Conservation (phyloP, 2,329 filamentous ascomycete genomes). For the Penicillium sp. region DNA sequence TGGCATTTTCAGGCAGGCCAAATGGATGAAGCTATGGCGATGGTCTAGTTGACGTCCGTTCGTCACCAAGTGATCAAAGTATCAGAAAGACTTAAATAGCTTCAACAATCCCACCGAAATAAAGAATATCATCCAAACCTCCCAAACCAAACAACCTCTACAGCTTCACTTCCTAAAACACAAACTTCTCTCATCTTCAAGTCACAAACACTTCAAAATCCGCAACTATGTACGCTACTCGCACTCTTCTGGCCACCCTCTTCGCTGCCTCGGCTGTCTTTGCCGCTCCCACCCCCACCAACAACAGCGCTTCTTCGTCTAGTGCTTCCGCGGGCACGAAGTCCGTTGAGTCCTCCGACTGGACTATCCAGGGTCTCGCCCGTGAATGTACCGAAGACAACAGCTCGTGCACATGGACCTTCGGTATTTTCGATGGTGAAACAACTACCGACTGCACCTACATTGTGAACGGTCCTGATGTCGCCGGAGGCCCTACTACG, state of each 20-base stretch:
- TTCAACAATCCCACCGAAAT: background rate
- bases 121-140: background rate
- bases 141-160: background rate
- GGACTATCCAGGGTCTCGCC: conserved; percentile 1
- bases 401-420: conserved; percentile 6
- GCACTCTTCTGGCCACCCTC: conserved; percentile 2
- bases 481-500: conserved; percentile 1
- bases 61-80: background rate
- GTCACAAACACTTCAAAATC: background rate
- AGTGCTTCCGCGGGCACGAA: background rate
- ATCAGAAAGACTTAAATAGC: conserved; percentile 3
- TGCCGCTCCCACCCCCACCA: background rate
- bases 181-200: background rate
- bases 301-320: background rate
- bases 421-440: conserved; percentile 4
- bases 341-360: background rate
- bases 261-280: conserved; percentile 4
- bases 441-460: conserved; percentile 1
- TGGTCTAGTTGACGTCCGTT: too few species aligned
- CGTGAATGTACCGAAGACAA: conserved; percentile 3
- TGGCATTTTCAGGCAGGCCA: background rate
- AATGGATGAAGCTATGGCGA: background rate
- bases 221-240: conserved; percentile 2
- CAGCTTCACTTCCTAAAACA: background rate
- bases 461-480: background rate